Evolutionary conservation across 441 rosid species (phyloP).

Genomic region (Sinapis alba): DNA sequence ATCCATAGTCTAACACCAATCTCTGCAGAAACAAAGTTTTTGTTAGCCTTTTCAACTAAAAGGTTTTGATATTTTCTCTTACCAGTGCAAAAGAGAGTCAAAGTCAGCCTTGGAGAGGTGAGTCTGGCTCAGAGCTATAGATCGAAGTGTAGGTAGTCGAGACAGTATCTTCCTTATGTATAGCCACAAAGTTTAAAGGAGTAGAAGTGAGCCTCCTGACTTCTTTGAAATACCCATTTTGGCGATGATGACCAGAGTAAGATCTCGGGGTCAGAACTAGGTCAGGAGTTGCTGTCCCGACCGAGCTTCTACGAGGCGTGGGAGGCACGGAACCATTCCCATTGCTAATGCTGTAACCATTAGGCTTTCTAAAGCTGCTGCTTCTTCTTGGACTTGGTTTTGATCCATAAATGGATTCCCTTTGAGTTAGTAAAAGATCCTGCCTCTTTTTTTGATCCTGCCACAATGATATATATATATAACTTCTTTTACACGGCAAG

Average conservation of each 20-base stretch:
- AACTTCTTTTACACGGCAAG: background rate
- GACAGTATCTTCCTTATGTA: constrained; percentile 85
- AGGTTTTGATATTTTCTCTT: background rate
- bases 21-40: background rate
- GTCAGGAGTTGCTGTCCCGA: constrained; percentile 46
- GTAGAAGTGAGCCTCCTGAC: constrained; percentile 82
- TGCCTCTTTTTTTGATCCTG: constrained; percentile 99
- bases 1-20: constrained; percentile 12
- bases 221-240: constrained; percentile 86
- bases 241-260: constrained; percentile 64
- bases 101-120: constrained; percentile 63
- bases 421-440: constrained; percentile 80
- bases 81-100: constrained; percentile 24
- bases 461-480: background rate
- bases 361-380: constrained; percentile 81
- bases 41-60: background rate
- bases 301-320: constrained; percentile 79
- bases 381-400: constrained; percentile 89
- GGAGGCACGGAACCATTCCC: constrained; percentile 93
- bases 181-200: constrained; percentile 81
- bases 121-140: constrained; percentile 84
- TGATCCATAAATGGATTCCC: constrained; percentile 93
- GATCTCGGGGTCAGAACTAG: constrained; percentile 41
- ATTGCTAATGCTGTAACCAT: constrained; percentile 63
- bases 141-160: constrained; percentile 80